Base-by-base conservation (phyloP, 2,329 filamentous ascomycete species). In the Endoconidiophora polonica region DNA sequence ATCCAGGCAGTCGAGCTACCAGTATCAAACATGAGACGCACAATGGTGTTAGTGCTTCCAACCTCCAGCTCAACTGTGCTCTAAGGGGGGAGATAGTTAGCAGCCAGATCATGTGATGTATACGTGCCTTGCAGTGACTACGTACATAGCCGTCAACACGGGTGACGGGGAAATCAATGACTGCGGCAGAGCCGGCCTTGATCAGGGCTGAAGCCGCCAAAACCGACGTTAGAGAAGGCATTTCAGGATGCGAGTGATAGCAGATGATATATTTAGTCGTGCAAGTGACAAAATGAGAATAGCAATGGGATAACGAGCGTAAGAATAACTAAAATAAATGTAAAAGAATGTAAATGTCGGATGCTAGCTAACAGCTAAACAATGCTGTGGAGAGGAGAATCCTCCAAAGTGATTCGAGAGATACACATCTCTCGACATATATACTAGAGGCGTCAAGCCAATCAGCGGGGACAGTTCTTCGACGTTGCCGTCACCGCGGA, bases 1-100 rank as follows among this genome's bases (percentile, higher is more conserved):
- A 63, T 57, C 63, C 64, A 66, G 1, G 62, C 48, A 0, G 63
- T 60, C 1, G 63, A 49, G 48, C 61, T 64, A 20, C 64, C 63
- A 0, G 62, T 65, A 53, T 65, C 63, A 50, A 64, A 65, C 9
- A 57, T 51, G 4, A 66, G 57, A 1, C 55, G 54, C 50, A 60
- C 58, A 0, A 49, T 54, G 44, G 59, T 55, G 7, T 55, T 37
- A 0, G 63, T 64, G 3, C 59, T 62, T 38, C 63, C 63, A 9
- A 61, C 43, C 65, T 50, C 14, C n/a, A 55, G 14, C 6, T 54
- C 39, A 16, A 55, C 54, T 12, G 48, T 38, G 44, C 16, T 44
- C 52, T 54, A 33, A 26, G 16, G 4, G 16, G 5, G 7, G 3
- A 16, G n/a, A 16, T 26, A 44, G 41, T 42, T 40, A 47, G 36